Evolutionary conservation across 2,329 filamentous ascomycete genomes (phyloP), one percentile per base, ranked within the genome.

Genomic region (Fusarium avenaceum): DNA sequence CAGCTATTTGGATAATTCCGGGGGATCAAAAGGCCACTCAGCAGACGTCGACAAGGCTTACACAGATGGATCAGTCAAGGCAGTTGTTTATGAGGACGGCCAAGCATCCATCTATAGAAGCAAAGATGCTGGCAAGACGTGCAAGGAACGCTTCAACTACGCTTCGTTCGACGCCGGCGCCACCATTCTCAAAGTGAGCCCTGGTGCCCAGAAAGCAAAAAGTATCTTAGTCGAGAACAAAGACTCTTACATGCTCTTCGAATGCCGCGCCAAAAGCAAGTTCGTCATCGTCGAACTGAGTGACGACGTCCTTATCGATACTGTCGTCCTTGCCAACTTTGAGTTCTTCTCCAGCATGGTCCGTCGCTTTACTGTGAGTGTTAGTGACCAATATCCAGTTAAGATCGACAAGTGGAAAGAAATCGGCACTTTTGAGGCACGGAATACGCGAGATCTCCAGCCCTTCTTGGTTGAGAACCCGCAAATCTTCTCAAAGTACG

Each of bases 281-380:
- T 97, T 96, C 76, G 85, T 98, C 67, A 94, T 98, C 63, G 89
- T 99, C 63, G 96, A 99, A 80, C 85, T 99, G 30, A 98, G 93
- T 78, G 93, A 97, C 75, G 88, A 90, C 57, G 88, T 90, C 57
- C 85, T 97, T 44, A 92, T 99, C 60, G 96, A 99, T 76, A 99
- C 96, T 0, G 85, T 99, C 40, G 96, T 98, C n/a, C 85, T 99
- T 54, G 96, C 95, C 65, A 99, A 99, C 77, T 99, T 96, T 74
- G 96, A 99, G 78, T 99, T 99, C 83, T 99, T 99, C 83, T 97
- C 94, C 56, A 97, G 94, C 76, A 97, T 97, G 86, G 92, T 98
- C 72, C 91, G 94, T 53, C 92, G 90, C 47, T 97, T 99, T 78
- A 87, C 92, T 51, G 89, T 98, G 71, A 96, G 93, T 76, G 95